A percentile compares a stretch with the other conserved stretches of the same genome.
phyloP scores from a whole-genome alignment of 306 rosid species.

The Datisca glomerata region DNA sequence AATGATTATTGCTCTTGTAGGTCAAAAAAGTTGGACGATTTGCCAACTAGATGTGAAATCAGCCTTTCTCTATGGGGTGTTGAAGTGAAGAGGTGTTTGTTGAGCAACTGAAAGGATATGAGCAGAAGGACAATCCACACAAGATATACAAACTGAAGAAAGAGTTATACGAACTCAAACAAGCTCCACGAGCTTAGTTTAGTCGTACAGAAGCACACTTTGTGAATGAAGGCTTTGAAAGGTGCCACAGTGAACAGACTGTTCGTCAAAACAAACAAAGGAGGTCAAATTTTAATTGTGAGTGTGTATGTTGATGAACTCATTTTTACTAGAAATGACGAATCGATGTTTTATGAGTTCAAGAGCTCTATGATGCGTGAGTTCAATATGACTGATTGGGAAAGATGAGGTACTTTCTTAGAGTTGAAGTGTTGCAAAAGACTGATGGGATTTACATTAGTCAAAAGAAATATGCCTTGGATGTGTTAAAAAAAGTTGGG shows the following conservation, averaged over 20 bases:
- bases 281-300: background rate
- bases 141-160: background rate
- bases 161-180: background rate
- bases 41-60: background rate
- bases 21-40: background rate
- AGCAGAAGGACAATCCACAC: background rate
- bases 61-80: background rate
- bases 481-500: background rate
- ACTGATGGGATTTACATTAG: too few species aligned
- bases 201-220: background rate
- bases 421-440: too few species aligned
- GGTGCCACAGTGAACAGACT: too few species aligned
- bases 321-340: too few species aligned
- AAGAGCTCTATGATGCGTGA: background rate
- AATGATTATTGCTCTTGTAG: background rate
- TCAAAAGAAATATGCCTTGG: too few species aligned
- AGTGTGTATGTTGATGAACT: too few species aligned
- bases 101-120: too few species aligned
- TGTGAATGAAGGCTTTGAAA: background rate
- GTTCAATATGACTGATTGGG: too few species aligned
- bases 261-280: background rate
- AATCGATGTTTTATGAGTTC: background rate
- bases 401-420: too few species aligned
- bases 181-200: background rate
- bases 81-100: background rate